Evolutionary conservation across 2,329 filamentous ascomycete genomes (phyloP).

Genomic region (Fonsecaea erecta): DNA sequence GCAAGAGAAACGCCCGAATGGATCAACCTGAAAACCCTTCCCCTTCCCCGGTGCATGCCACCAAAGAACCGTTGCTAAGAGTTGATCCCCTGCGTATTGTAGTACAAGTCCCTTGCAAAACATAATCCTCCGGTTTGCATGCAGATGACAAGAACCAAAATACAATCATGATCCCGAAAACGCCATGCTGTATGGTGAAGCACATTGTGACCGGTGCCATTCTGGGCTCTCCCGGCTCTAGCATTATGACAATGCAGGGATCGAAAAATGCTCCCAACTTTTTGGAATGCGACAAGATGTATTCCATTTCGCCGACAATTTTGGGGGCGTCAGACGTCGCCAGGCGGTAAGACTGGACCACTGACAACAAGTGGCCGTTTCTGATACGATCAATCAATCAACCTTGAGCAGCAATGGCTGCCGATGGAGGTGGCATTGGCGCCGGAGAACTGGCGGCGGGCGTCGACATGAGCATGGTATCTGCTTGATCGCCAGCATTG

Average conservation of each 20-base stretch:
- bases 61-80: background rate
- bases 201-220: constrained; percentile 5
- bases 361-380: background rate
- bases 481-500: constrained; percentile 54
- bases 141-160: constrained; percentile 6
- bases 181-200: constrained; percentile 33
- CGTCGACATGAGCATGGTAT: constrained; percentile 50
- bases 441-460: constrained; percentile 59
- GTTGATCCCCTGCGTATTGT: background rate
- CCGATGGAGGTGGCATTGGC: constrained; percentile 42
- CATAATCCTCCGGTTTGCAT: background rate
- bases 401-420: constrained; percentile 46
- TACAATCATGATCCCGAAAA: constrained; percentile 12
- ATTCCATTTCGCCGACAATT: background rate
- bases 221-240: background rate
- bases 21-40: background rate
- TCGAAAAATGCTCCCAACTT: constrained; percentile 1
- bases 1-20: background rate
- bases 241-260: background rate
- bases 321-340: constrained; percentile 4
- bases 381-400: constrained; percentile 19
- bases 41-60: background rate
- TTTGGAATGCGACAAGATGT: background rate
- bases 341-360: background rate
- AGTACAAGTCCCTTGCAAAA: constrained; percentile 9